Percentiles rank a stretch among this genome's conserved stretches.
Evolutionary conservation across 225 moss, liverwort and hornwort genomes (phyloP).

Genomic region (Takakia lepidozioides): DNA sequence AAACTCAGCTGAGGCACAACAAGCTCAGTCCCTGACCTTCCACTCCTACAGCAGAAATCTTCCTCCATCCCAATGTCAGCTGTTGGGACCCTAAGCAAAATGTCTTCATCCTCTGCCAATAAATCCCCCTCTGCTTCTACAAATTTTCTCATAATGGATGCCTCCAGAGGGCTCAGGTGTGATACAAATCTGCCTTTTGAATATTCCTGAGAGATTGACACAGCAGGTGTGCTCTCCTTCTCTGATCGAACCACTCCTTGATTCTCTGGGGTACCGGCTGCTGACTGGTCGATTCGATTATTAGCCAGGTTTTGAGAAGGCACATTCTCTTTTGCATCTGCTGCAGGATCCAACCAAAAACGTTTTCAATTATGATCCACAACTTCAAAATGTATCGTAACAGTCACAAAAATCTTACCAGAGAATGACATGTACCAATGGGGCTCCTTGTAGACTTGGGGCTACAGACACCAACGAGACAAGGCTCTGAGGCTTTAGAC

Average conservation of each 20-base stretch:
- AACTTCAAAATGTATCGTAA: no score
- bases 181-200: slow-evolving; percentile 29
- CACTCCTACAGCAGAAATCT: slow-evolving; percentile 8
- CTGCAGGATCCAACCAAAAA: no score
- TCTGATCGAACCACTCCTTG: slow-evolving; percentile 8
- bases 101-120: slow-evolving; percentile 51
- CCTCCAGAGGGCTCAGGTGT: slow-evolving; percentile 49
- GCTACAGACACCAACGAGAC: no score
- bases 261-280: slow-evolving; percentile 3
- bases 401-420: no score
- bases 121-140: slow-evolving; percentile 53
- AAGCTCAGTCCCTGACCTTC: slow-evolving; percentile 9
- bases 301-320: slow-evolving; percentile 7
- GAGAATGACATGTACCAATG: no score
- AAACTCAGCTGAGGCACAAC: slow-evolving; percentile 10
- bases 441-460: no score
- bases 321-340: slow-evolving; percentile 11
- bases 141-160: slow-evolving; percentile 36
- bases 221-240: slow-evolving; percentile 18
- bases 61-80: slow-evolving; percentile 14
- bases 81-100: slow-evolving; percentile 25
- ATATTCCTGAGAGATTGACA: slow-evolving; percentile 11
- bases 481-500: no score
- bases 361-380: no score
- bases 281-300: slow-evolving; percentile 1